Base-by-base conservation (phyloP, 345 rosid species). In the Tarenaya hassleriana region DNA sequence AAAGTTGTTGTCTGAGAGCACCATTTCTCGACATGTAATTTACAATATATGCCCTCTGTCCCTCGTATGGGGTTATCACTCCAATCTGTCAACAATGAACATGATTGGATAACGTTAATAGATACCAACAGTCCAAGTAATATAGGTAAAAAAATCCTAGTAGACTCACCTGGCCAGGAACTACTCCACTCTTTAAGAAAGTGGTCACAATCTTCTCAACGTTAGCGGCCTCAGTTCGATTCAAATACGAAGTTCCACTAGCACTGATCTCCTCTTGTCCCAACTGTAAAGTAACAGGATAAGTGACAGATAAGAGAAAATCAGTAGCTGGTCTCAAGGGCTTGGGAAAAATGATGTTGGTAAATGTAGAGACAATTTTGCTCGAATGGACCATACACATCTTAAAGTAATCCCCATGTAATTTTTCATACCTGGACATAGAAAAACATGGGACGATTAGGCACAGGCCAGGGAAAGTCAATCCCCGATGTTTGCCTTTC, bases 201-300 rank as follows among this genome's bases (percentile, higher is more conserved):
- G 97, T 82, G 19, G 99, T 88, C 47, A 94, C 99, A 60, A 94
- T 83, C 78, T 94, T 94, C 72, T 94, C 99, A 69, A 94, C 99
- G 71, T 94, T 94, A 41, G 99, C 95, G 62, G 95, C 99, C 77
- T 94, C 99, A 0, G 99, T 94, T 61, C 99, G 87, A 73, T 94
- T 94, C 16, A 94, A 73, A 62, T 94, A 94, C 17, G 99, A 94
- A 55, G 99, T 88, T 56, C 99, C 97, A 53, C 97, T 88, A 34
- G 99, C 95, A 69, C 99, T 94, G 64, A 94, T 94, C 78, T 94
- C 99, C 60, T 94, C 99, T 94, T 88, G 97, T 53, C 99, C 99
- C 95, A 94, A 78, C 97, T 94, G 45, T 35, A 67, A 66, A 62
- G 48, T 61, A 46, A 52, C 41, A 57, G 41, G 14, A 40, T 41